Evolutionary conservation across 2,329 filamentous ascomycete species (phyloP), one percentile per base, ranked within the genome.

Genomic region (Escovopsis sp.): DNA sequence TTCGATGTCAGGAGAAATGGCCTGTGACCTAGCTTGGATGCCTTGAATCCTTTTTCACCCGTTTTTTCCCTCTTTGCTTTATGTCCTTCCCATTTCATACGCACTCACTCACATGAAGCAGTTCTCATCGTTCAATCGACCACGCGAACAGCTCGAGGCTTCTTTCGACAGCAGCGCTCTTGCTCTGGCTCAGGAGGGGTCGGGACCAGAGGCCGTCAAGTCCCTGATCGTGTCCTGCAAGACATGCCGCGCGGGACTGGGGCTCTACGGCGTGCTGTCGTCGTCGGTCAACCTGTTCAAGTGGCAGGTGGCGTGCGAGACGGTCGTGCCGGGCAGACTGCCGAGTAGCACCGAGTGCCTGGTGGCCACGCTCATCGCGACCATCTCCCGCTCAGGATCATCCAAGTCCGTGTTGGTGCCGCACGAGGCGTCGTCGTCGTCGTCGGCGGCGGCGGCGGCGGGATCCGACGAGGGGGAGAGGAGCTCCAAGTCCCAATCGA

Each of bases 371-470:
- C 58, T 78, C 24, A 53, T 71, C 15, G 66, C 72, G 9, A 72
- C 67, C 1, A 66, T 73, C 35, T 65, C 71, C 11, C 65, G 71
- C n/a, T 73, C 72, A 1, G 73, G 70, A 11, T 74, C 68, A 24
- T 71, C 74, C 34, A 76, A 76, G 52, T 71, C 70, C 0, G 58
- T 77, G 15, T 53, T 78, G 11, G 55, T 67, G 14, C 71, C 59
- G 3, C 50, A 57, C 41, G 39, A 27, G 1, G 40, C 46, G 8
- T 16, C 16, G 42, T 12, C 38, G 48, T 38, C 44, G 49, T 44
- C 20, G 42, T 35, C 43, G 25, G 24, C 44, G 14, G 15, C 30
- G 14, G 34, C 30, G 14, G 37, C 42, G 16, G 46, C 31, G 20
- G 20, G 20, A 20, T 20, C 20, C 20, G 3, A 20, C 20, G 20